These are phyloP conservation scores for Nidula niveotomentosa DNA, from an alignment of 1,284 basidiomycete genomes.

Conservation along the genomic window DNA sequence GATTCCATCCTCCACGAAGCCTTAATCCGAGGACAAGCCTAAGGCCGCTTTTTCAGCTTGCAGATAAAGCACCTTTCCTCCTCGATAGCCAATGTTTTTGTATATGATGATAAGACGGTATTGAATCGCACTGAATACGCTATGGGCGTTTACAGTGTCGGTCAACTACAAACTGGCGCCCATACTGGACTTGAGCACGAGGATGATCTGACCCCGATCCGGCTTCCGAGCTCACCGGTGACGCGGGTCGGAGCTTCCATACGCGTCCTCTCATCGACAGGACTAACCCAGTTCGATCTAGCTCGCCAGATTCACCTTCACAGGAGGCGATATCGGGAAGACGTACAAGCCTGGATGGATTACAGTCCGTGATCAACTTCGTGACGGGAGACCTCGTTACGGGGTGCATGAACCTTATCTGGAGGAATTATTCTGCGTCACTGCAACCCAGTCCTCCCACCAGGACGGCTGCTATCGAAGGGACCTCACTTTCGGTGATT, in stretches of 20 bases:
- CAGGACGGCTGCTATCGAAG: slow-evolving; percentile 1
- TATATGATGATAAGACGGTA: no score
- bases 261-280: slow-evolving; percentile 1
- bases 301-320: slow-evolving; percentile 10
- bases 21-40: no score
- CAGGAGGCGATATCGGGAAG: slow-evolving; percentile 1
- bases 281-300: slow-evolving; percentile 21
- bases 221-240: slow-evolving; percentile 14
- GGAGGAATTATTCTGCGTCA: slow-evolving; percentile 10
- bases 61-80: no score
- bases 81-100: no score
- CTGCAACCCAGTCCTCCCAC: neutral
- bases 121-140: no score
- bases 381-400: slow-evolving; percentile 17
- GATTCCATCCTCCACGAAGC: no score
- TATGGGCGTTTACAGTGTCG: no score
- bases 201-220: slow-evolving; percentile 10
- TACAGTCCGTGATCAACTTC: slow-evolving; percentile 4
- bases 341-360: slow-evolving; percentile 7
- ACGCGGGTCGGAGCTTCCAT: slow-evolving; percentile 9
- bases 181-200: no score
- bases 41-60: no score
- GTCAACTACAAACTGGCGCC: no score
- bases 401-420: slow-evolving; percentile 23
- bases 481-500: neutral